Evolutionary conservation across 2,329 filamentous ascomycete species (phyloP).

Genomic region (Penicillium italicum): DNA sequence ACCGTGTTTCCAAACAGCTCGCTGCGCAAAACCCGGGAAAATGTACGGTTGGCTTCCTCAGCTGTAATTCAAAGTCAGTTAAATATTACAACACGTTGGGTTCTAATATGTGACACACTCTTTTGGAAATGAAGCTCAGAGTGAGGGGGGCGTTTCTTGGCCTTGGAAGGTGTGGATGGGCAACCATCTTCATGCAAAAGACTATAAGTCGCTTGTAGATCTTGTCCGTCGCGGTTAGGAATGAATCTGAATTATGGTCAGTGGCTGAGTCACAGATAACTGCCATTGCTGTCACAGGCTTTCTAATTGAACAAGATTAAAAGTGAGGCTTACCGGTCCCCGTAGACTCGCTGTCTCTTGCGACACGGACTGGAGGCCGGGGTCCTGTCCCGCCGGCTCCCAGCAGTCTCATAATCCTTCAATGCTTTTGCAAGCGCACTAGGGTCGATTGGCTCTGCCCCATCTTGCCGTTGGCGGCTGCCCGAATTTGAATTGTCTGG

Average conservation of each 20-base stretch:
- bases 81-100: neutral
- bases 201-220: constrained; percentile 88
- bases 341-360: constrained; percentile 65
- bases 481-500: constrained; percentile 27
- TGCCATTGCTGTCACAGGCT: neutral
- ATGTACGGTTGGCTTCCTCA: constrained; percentile 92
- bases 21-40: constrained; percentile 78
- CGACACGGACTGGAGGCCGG: constrained; percentile 64
- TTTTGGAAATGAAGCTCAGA: constrained; percentile 92
- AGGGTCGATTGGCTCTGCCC: constrained; percentile 56
- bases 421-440: constrained; percentile 59
- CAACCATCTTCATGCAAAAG: constrained; percentile 89
- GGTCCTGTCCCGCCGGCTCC: constrained; percentile 58
- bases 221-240: constrained; percentile 86
- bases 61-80: constrained; percentile 47
- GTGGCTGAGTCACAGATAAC: neutral
- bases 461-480: constrained; percentile 28
- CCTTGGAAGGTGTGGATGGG: constrained; percentile 81
- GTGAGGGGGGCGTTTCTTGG: constrained; percentile 79
- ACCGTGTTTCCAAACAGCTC: constrained; percentile 91
- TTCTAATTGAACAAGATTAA: neutral
- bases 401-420: constrained; percentile 59
- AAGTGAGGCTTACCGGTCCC: constrained; percentile 53
- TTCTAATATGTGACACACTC: constrained; percentile 55
- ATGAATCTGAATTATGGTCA: constrained; percentile 67